Conservation (phyloP, 2,329 filamentous ascomycete genomes). For the Shiraia bambusicola region DNA sequence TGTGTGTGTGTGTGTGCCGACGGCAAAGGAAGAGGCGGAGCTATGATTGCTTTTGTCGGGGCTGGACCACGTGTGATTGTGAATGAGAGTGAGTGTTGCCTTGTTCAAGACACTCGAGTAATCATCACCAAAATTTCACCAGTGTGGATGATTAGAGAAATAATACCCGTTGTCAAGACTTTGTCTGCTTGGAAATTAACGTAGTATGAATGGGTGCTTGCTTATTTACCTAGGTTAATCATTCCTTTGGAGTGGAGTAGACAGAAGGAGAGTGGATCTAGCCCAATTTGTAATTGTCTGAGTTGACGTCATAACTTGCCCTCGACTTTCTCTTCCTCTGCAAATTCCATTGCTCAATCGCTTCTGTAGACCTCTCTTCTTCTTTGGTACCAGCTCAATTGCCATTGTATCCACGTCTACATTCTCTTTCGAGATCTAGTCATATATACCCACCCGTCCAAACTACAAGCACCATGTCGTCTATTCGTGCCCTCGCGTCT, state of each 20-base stretch:
- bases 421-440: not conserved
- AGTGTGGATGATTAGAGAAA: not conserved
- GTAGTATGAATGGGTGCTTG: slow-evolving; percentile 2
- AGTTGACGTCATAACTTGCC: slow-evolving; percentile 2
- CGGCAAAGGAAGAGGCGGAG: not conserved
- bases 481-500: slow-evolving; percentile 34
- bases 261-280: not conserved
- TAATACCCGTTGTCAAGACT: not conserved
- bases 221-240: not conserved
- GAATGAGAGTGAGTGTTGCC: too few species aligned
- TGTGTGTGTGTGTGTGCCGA: not conserved
- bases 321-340: not conserved
- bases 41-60: too few species aligned
- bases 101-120: too few species aligned
- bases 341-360: not conserved
- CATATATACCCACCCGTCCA: slow-evolving; percentile 1
- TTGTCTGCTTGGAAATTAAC: slow-evolving; percentile 6
- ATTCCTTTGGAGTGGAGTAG: too few species aligned
- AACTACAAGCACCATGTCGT: slow-evolving; percentile 28
- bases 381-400: not conserved
- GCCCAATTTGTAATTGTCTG: slow-evolving; percentile 2
- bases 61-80: too few species aligned
- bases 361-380: not conserved
- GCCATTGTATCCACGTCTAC: not conserved
- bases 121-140: not conserved